Evolutionary conservation across 1,139 yeast genomes (phyloP).

Genomic region (Pichia sp.): DNA sequence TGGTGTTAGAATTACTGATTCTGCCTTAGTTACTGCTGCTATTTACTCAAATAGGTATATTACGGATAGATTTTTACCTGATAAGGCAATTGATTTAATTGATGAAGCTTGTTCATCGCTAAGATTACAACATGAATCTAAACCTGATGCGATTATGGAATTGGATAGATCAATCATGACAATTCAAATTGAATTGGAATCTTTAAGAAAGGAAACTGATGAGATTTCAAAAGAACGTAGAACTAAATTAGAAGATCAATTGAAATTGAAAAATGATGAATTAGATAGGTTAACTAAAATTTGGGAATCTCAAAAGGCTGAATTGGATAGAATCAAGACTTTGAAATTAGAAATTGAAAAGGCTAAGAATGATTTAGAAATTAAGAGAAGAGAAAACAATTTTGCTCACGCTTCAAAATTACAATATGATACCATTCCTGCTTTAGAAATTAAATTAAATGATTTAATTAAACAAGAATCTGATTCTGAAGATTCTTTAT

Average conservation of each 20-base stretch:
- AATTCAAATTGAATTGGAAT: constrained; percentile 88
- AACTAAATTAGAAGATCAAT: constrained; percentile 54
- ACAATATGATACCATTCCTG: constrained; percentile 82
- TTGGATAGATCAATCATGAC: constrained; percentile 90
- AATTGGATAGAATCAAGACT: constrained; percentile 66
- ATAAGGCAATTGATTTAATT: constrained; percentile 90
- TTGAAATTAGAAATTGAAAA: constrained; percentile 80
- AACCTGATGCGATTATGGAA: constrained; percentile 89
- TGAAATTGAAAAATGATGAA: constrained; percentile 57
- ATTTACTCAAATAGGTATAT: constrained; percentile 84
- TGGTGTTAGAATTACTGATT: constrained; percentile 93
- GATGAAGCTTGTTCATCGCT: constrained; percentile 97
- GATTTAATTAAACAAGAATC: constrained; percentile 37
- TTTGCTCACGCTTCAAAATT: constrained; percentile 85
- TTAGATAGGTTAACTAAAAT: constrained; percentile 62
- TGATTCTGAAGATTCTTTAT: constrained; percentile 33
- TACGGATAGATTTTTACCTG: constrained; percentile 87
- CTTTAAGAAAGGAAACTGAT: constrained; percentile 87
- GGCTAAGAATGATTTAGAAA: constrained; percentile 77
- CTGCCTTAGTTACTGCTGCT: constrained; percentile 92
- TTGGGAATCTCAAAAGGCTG: constrained; percentile 79
- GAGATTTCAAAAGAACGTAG: constrained; percentile 74
- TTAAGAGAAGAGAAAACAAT: constrained; percentile 75
- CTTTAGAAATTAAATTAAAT: constrained; percentile 58
- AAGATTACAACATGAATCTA: constrained; percentile 90